Evolutionary conservation across 2,329 filamentous ascomycete species (phyloP).

Genomic region (Gaeumannomyces sp.): DNA sequence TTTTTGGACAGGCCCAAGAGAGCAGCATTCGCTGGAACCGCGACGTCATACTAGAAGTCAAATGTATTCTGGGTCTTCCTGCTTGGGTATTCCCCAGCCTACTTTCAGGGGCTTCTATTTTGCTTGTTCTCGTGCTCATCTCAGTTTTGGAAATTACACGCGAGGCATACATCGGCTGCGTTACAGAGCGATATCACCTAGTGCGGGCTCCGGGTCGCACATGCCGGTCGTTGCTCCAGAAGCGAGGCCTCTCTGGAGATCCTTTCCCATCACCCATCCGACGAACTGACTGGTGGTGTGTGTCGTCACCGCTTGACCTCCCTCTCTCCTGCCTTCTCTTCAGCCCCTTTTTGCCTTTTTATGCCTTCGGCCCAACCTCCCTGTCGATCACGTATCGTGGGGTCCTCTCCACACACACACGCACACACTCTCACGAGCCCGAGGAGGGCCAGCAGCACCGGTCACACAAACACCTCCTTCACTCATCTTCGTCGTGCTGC

Average conservation of each 20-base stretch:
- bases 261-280: no score
- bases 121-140: not conserved
- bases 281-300: no score
- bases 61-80: not conserved
- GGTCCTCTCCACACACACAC: no score
- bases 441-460: no score
- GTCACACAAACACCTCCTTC: not conserved
- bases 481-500: constrained; percentile 57
- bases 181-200: not conserved
- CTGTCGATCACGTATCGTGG: no score
- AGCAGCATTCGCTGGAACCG: not conserved
- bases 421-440: no score
- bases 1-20: no score
- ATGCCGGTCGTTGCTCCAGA: no score
- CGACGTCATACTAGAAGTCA: not conserved
- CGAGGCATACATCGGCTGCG: not conserved
- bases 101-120: not conserved
- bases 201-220: not conserved
- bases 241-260: not conserved
- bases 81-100: not conserved
- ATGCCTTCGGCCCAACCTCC: no score
- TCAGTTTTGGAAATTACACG: not conserved
- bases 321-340: no score
- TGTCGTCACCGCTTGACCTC: no score
- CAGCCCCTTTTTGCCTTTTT: no score